Conservation (phyloP, 805 yeast species). For the Candida berthetii region DNA sequence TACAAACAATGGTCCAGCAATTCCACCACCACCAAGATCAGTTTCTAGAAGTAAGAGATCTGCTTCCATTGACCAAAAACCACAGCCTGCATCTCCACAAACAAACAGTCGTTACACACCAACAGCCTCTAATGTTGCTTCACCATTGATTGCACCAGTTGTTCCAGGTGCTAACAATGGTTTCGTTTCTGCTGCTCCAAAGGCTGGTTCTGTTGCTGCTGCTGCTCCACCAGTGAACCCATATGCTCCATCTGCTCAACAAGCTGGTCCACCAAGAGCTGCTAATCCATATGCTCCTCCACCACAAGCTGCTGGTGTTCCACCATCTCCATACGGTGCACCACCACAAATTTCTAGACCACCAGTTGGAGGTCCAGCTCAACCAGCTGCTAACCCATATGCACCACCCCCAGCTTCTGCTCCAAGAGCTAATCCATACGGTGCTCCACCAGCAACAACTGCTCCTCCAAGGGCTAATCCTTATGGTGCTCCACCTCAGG, state of each 20-base stretch:
- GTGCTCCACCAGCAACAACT: conserved; percentile 27
- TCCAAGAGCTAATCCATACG: conserved; percentile 15
- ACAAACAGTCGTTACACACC: conserved; percentile 30
- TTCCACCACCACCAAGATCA: conserved; percentile 29
- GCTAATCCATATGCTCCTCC: conserved; percentile 8
- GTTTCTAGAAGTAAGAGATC: conserved; percentile 19
- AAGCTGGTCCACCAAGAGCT: conserved; percentile 9
- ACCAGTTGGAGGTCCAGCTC: conserved; percentile 10
- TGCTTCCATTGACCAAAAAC: conserved; percentile 6
- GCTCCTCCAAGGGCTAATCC: conserved; percentile 9
- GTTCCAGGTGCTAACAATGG: conserved; percentile 16
- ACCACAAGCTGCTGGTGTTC: conserved; percentile 25
- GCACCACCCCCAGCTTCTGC: conserved; percentile 20
- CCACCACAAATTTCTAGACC: conserved; percentile 22
- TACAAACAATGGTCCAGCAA: conserved; percentile 14
- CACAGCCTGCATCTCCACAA: conserved; percentile 18
- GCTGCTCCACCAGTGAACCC: conserved; percentile 16
- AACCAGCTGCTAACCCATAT: conserved; percentile 32
- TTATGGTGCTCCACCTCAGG: no score
- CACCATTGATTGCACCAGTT: conserved; percentile 7
- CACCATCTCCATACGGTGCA: conserved; percentile 5
- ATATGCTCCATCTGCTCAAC: conserved; percentile 7
- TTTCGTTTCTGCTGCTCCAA: conserved; percentile 13
- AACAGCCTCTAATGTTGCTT: conserved; percentile 20
- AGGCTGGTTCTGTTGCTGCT: conserved; percentile 7